phyloP scores from a whole-genome alignment of 2,329 filamentous ascomycete species.

The Cladobotryum protrusum region DNA sequence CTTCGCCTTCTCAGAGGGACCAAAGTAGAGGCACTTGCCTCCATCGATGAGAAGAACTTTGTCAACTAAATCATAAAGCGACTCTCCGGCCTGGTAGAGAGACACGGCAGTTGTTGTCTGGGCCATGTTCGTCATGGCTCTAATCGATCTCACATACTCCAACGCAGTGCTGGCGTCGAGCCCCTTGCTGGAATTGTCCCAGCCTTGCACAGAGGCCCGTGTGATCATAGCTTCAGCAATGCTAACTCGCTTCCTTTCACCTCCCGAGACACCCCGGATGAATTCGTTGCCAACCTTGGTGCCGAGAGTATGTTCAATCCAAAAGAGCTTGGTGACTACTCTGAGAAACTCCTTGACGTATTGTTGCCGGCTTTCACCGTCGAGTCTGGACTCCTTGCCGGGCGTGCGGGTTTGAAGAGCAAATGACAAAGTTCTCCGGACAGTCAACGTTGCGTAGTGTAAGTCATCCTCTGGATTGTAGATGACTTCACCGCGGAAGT shows the following conservation, averaged over 20 bases:
- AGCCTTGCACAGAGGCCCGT: slow-evolving; percentile 59
- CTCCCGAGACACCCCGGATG: slow-evolving; percentile 56
- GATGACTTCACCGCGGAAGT: slow-evolving; percentile 57
- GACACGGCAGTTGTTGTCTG: slow-evolving; percentile 64
- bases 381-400: slow-evolving; percentile 38
- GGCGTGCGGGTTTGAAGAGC: slow-evolving; percentile 61
- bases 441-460: slow-evolving; percentile 63
- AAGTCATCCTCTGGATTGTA: slow-evolving; percentile 64
- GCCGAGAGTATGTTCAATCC: slow-evolving; percentile 62
- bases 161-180: slow-evolving; percentile 67
- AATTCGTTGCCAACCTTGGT: slow-evolving; percentile 65
- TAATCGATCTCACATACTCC: slow-evolving; percentile 60
- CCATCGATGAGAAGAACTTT: slow-evolving; percentile 70
- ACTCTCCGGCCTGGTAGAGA: slow-evolving; percentile 65
- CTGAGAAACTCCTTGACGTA: slow-evolving; percentile 47
- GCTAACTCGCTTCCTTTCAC: slow-evolving; percentile 66
- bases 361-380: slow-evolving; percentile 53
- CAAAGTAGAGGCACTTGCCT: slow-evolving; percentile 68
- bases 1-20: slow-evolving; percentile 55
- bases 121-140: slow-evolving; percentile 63
- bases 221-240: slow-evolving; percentile 62
- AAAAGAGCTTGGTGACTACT: slow-evolving; percentile 64
- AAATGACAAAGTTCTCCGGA: slow-evolving; percentile 60
- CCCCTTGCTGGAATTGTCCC: slow-evolving; percentile 69
- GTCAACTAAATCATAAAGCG: slow-evolving; percentile 62